Conservation (phyloP, 2,329 filamentous ascomycete genomes). For the Colletotrichum sp. region DNA sequence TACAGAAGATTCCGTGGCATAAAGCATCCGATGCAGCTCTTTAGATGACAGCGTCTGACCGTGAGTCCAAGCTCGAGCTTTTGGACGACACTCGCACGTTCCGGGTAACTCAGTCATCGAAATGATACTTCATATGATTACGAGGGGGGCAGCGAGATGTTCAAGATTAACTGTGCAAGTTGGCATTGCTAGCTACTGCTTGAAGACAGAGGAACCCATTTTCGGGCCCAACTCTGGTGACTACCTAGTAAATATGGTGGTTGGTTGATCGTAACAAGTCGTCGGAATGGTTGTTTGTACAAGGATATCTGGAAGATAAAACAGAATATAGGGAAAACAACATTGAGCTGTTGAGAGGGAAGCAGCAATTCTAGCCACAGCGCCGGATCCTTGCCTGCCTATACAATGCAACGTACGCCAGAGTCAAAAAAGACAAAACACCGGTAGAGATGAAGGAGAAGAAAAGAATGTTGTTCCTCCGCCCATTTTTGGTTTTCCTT, state of each 20-base stretch:
- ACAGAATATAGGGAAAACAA: not conserved
- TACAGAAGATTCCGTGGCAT: not conserved
- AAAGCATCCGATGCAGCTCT: not conserved
- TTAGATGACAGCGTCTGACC: not conserved
- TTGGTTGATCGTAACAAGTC: slow-evolving; percentile 3
- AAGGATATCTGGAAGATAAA: slow-evolving; percentile 2
- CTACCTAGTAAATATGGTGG: not conserved
- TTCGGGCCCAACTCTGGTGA: not conserved
- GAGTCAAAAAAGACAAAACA: not conserved
- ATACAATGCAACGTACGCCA: not conserved
- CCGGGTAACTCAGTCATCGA: not conserved
- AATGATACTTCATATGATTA: not conserved
- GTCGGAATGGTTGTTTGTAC: slow-evolving; percentile 3
- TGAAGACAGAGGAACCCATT: not conserved
- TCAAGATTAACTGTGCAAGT: slow-evolving; percentile 4
- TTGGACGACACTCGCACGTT: not conserved
- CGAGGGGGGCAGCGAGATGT: not conserved
- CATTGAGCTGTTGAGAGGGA: not conserved
- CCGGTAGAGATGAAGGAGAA: not conserved
- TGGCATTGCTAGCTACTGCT: slow-evolving; percentile 9
- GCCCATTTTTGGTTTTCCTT: not conserved
- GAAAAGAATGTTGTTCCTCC: not conserved
- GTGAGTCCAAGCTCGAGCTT: not conserved
- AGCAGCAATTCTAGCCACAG: not conserved
- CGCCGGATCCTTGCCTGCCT: not conserved